Percentiles rank a stretch among this genome's conserved stretches.
Evolutionary conservation across 2,329 filamentous ascomycete species (phyloP).

Genomic region (Botrytis medusae): DNA sequence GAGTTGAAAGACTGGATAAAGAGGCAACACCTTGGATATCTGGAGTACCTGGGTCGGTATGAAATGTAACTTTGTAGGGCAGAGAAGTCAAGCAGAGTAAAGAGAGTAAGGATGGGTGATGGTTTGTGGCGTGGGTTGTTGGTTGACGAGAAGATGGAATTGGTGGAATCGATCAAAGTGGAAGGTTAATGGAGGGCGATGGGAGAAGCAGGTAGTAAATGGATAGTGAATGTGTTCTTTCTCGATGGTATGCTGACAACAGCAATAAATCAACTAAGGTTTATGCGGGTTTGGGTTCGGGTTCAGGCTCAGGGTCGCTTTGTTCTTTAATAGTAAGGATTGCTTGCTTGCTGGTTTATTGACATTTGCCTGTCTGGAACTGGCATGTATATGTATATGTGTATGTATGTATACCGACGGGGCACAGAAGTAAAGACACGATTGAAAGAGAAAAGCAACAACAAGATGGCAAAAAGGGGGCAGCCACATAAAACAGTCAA

Average conservation of each 20-base stretch:
- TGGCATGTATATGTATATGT: background rate
- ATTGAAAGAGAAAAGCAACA: background rate
- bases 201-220: background rate
- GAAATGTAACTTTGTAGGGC: background rate
- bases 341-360: background rate
- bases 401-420: background rate
- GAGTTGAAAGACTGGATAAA: background rate
- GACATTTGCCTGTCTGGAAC: background rate
- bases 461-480: background rate
- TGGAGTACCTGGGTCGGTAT: background rate
- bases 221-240: background rate
- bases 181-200: background rate
- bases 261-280: background rate
- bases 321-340: background rate
- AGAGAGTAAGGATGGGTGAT: background rate
- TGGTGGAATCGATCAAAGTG: background rate
- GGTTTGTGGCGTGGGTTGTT: background rate
- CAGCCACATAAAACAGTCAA: constrained; percentile 11
- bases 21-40: background rate
- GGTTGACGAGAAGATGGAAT: background rate
- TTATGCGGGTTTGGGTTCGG: background rate
- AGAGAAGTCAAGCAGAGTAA: background rate
- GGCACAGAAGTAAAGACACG: background rate
- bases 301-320: background rate
- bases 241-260: constrained; percentile 13